A percentile compares a stretch with the other conserved stretches of the same genome.
Conservation (phyloP, 345 rosid species). For the Populus pruinosa region DNA sequence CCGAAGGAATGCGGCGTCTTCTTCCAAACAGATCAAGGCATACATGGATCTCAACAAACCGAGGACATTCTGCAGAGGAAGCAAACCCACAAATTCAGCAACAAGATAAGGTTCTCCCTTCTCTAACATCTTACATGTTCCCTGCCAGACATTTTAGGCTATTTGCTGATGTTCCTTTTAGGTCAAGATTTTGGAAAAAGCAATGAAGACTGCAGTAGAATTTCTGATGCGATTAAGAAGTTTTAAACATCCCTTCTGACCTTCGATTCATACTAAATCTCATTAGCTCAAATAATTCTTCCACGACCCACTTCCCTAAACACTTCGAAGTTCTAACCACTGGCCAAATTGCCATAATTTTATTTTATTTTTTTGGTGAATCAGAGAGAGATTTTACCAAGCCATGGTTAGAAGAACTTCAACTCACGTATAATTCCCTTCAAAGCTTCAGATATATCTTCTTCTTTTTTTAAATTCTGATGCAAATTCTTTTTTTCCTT, state of each 20-base stretch:
- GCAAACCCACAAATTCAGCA: background rate
- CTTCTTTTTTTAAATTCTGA: background rate
- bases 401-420: background rate
- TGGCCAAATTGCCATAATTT: background rate
- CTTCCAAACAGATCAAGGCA: slow-evolving; percentile 63
- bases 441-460: background rate
- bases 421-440: too few species aligned
- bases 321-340: background rate
- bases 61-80: slow-evolving; percentile 48
- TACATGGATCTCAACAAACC: slow-evolving; percentile 64
- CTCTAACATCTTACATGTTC: background rate
- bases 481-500: background rate
- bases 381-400: background rate
- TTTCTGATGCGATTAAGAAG: background rate
- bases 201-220: background rate
- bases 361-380: background rate
- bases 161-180: background rate
- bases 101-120: background rate
- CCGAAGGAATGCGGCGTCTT: slow-evolving; percentile 68
- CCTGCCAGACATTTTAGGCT: background rate
- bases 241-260: background rate
- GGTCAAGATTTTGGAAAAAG: background rate
- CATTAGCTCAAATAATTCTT: background rate
- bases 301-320: background rate
- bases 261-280: background rate